Evolutionary conservation across 257 asterid species (phyloP).

Genomic region (Penstemon barbatus): DNA sequence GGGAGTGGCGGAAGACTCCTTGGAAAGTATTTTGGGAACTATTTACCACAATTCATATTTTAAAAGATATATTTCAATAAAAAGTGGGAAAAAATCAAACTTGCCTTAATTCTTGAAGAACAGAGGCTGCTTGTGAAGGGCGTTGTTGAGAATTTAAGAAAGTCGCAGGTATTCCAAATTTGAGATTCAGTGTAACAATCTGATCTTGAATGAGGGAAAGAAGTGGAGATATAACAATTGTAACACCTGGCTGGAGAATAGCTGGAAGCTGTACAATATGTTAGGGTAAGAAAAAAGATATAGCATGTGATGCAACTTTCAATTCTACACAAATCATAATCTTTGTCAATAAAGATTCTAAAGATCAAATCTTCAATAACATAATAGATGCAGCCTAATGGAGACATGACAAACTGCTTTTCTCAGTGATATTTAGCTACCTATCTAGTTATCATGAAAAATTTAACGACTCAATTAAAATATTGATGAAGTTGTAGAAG

Average conservation of each 20-base stretch:
- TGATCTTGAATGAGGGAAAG: conserved; percentile 99
- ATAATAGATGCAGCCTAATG: background rate
- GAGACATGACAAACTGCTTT: background rate
- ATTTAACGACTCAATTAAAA: too few relatives aligned
- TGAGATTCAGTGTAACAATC: conserved; percentile 83
- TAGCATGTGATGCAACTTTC: conserved; percentile 15
- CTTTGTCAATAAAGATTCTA: conserved; percentile 3
- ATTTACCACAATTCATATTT: background rate
- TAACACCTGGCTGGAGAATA: conserved; percentile 79
- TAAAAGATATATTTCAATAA: conserved; percentile 1
- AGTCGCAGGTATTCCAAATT: conserved; percentile 91
- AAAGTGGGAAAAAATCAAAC: conserved; percentile 27
- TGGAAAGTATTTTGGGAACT: background rate
- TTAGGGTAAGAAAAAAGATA: conserved; percentile 24
- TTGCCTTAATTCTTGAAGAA: conserved; percentile 85
- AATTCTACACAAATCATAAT: background rate
- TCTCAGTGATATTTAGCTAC: too few relatives aligned
- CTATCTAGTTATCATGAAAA: too few relatives aligned
- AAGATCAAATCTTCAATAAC: conserved; percentile 6
- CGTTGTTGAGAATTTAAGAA: conserved; percentile 94
- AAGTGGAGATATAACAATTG: conserved; percentile 89
- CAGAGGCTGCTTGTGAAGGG: conserved; percentile 74
- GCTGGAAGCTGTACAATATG: conserved; percentile 84
- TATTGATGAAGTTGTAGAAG: too few relatives aligned
- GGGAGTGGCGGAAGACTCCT: background rate